These are phyloP conservation scores for Metschnikowia henanensis DNA, from an alignment of 805 yeast genomes.

Conservation along the genomic window DNA sequence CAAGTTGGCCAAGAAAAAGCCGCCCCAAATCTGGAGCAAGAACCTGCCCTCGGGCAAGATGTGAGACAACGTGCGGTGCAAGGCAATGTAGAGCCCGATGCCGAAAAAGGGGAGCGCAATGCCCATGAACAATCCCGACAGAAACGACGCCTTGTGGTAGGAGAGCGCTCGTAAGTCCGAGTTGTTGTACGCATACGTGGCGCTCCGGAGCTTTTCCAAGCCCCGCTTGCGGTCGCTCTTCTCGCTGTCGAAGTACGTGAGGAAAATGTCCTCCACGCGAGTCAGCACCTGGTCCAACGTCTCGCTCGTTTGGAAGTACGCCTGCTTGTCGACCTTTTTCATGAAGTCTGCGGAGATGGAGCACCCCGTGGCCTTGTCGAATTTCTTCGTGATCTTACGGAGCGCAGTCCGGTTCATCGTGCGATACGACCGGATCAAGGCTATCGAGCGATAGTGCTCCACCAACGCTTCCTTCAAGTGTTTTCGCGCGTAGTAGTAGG, in stretches of 20 bases:
- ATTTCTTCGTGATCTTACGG: slow-evolving; percentile 86
- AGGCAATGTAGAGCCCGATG: slow-evolving; percentile 55
- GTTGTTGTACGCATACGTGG: slow-evolving; percentile 39
- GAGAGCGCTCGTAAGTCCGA: slow-evolving; percentile 27
- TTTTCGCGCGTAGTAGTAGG: slow-evolving; percentile 64
- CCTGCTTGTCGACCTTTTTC: slow-evolving; percentile 50
- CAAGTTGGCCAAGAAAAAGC: slow-evolving; percentile 69
- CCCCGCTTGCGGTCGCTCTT: slow-evolving; percentile 59
- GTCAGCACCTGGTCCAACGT: slow-evolving; percentile 61
- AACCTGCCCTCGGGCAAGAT: slow-evolving; percentile 55
- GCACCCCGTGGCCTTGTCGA: slow-evolving; percentile 68
- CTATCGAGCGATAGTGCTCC: slow-evolving; percentile 74
- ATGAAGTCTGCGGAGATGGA: slow-evolving; percentile 48
- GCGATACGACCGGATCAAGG: slow-evolving; percentile 68
- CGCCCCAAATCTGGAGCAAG: slow-evolving; percentile 89
- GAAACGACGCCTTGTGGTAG: slow-evolving; percentile 49
- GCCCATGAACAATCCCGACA: slow-evolving; percentile 71
- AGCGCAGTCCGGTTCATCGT: slow-evolving; percentile 84
- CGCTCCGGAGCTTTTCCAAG: slow-evolving; percentile 59
- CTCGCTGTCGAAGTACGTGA: slow-evolving; percentile 58
- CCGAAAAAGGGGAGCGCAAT: slow-evolving; percentile 65
- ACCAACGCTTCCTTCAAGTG: slow-evolving; percentile 67
- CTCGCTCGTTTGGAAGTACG: slow-evolving; percentile 64
- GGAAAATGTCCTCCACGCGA: slow-evolving; percentile 66
- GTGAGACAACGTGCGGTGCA: slow-evolving; percentile 36